Base-by-base conservation (phyloP, 495 filamentous ascomycete genomes). In the Penicillium steckii region DNA sequence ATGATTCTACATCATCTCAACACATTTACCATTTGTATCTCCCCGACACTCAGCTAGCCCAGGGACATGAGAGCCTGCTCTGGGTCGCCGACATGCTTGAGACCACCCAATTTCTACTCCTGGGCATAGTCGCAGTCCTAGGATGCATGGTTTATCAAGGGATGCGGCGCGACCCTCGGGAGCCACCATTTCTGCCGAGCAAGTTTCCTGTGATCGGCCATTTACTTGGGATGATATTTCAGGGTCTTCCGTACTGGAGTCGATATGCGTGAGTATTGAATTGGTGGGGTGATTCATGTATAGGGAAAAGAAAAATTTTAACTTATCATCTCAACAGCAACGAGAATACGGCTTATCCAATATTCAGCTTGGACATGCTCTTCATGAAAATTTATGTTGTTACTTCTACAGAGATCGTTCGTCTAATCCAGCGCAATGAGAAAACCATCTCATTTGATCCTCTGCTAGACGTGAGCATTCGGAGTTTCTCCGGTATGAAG, bases 131-230 rank as follows among this genome's bases (percentile, higher is more conserved):
- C 13, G 33, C 40, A 15, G 48, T 46, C 9, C 25, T 59, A 27
- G 59, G 59, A 25, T 50, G 48, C 23, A 22, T 52, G n/a, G 10
- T 53, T 9, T 52, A 51, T 44, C 48, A 25, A 8, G 21, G 41
- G 1, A 24, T 19, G 4, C 35, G 53, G 15, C 45, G 46, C 32
- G 75, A 80, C 52, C 57, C 71, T 1, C 71, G 69, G 15, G 78
- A 81, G 57, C 78, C 79, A 6, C 75, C 75, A 1, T 46, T 66
- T 1, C 48, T 80, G 4, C 51, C 56, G 13, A 57, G 53, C 9
- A 40, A 27, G 15, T 70, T 81, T 17, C 78, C 79, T 1, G 53
- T 73, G 8, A 41, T 80, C 35, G 77, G 79, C 10, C 78, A 80
- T 53, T 40, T 78, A 12, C 30, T 79, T 18, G 68, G 69, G 2